A percentile compares a stretch with the other conserved stretches of the same genome.
Conservation (phyloP, 495 filamentous ascomycete species). For the Massariosphaeria phaeospora region DNA sequence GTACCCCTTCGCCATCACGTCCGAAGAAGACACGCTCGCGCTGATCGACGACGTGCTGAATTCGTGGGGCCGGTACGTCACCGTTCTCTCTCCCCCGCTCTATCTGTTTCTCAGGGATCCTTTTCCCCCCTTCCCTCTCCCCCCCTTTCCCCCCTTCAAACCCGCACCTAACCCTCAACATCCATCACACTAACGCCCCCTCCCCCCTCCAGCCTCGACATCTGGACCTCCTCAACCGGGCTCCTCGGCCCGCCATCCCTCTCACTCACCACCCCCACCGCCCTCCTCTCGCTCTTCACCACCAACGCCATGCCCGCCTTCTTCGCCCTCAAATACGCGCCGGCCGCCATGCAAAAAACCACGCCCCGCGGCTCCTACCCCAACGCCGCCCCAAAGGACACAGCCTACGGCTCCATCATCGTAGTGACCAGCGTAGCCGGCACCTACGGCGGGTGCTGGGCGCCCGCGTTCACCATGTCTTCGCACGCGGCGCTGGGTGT, state of each 20-base stretch:
- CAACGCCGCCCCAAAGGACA: constrained; percentile 55
- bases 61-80: constrained; percentile 45
- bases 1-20: constrained; percentile 52
- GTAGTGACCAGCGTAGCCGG: constrained; percentile 53
- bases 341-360: constrained; percentile 57
- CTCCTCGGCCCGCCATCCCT: constrained; percentile 55
- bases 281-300: constrained; percentile 53
- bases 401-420: constrained; percentile 55
- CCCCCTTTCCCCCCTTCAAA: background rate
- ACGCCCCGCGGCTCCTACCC: constrained; percentile 50
- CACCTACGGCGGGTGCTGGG: constrained; percentile 56
- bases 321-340: constrained; percentile 59
- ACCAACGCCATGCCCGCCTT: constrained; percentile 56
- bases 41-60: constrained; percentile 60
- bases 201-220: constrained; percentile 38
- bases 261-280: constrained; percentile 49
- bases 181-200: background rate
- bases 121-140: background rate
- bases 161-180: background rate
- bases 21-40: constrained; percentile 54
- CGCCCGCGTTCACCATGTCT: constrained; percentile 54
- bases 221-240: constrained; percentile 53
- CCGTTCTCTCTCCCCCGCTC: background rate
- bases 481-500: constrained; percentile 57
- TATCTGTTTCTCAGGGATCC: background rate